A percentile compares a stretch with the other conserved stretches of the same genome.
Evolutionary conservation across 305 asterid genomes (phyloP).

Genomic region (Fraxinus paxiana): DNA sequence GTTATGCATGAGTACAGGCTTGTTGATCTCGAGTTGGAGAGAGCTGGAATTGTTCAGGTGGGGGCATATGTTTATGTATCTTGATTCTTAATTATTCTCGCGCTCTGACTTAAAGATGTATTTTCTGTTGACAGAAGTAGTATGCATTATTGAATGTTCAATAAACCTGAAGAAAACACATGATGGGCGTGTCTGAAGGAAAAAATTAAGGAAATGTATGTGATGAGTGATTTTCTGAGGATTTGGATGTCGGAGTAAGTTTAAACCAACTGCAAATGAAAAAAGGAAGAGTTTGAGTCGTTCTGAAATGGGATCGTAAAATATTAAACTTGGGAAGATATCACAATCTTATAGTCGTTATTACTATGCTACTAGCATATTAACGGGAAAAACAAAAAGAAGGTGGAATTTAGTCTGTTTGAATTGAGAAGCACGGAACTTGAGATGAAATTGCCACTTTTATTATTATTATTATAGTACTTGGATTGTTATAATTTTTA

Average conservation of each 20-base stretch:
- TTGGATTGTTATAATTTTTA: background rate
- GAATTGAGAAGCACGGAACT: slow-evolving; percentile 3
- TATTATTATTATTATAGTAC: background rate
- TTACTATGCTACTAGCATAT: background rate
- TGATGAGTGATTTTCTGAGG: background rate
- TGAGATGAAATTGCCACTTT: background rate
- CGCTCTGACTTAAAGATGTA: background rate
- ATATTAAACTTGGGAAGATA: background rate
- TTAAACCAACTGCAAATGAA: background rate
- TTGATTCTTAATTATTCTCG: background rate
- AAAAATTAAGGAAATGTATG: background rate
- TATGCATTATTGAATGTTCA: background rate
- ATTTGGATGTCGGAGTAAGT: slow-evolving; percentile 30
- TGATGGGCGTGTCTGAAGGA: background rate
- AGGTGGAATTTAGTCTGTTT: background rate
- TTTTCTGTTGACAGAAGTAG: background rate
- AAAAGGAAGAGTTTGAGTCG: background rate
- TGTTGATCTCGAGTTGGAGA: slow-evolving; percentile 59
- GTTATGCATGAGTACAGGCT: slow-evolving; percentile 98
- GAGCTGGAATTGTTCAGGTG: slow-evolving; percentile 74
- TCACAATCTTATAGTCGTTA: background rate
- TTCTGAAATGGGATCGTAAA: background rate
- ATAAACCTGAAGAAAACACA: background rate
- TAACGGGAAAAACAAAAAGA: background rate
- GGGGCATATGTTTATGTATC: slow-evolving; percentile 12